phyloP scores from a whole-genome alignment of 164 flowering plant genomes.

The Warburgia ugandensis region DNA sequence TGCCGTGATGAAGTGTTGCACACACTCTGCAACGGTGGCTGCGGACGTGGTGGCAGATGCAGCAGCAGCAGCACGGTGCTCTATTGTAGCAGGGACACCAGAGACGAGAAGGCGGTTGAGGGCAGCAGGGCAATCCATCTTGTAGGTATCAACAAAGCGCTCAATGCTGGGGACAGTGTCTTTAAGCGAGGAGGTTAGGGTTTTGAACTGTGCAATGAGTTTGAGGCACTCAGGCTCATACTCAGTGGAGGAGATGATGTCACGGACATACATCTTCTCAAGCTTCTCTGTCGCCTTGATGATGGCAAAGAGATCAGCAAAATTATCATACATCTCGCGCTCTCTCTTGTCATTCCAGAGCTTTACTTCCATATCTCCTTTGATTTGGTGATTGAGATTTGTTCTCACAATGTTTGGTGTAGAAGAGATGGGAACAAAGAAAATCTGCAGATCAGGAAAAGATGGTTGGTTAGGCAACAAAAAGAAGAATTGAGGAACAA shows the following conservation, averaged over 20 bases:
- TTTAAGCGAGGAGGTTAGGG: conserved; percentile 58
- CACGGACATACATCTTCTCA: conserved; percentile 84
- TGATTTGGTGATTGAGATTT: background rate
- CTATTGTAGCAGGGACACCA: conserved; percentile 90
- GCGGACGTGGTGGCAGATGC: conserved; percentile 51
- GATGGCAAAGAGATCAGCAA: conserved; percentile 85
- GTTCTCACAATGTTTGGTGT: background rate
- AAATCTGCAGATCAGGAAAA: too few relatives aligned
- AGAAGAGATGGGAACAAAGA: too few relatives aligned
- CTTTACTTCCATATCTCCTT: conserved; percentile 69
- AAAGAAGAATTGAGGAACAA: too few relatives aligned
- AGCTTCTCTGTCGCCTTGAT: conserved; percentile 90
- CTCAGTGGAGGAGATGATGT: conserved; percentile 49
- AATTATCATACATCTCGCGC: conserved; percentile 90
- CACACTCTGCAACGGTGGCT: conserved; percentile 83
- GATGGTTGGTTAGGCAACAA: too few relatives aligned
- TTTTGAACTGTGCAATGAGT: conserved; percentile 82
- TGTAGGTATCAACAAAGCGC: conserved; percentile 75
- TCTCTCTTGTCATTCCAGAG: conserved; percentile 95
- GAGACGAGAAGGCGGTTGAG: conserved; percentile 65
- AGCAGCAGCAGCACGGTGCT: conserved; percentile 64
- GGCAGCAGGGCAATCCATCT: conserved; percentile 88
- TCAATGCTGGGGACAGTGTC: conserved; percentile 79
- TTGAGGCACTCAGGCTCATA: conserved; percentile 82
- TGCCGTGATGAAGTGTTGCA: conserved; percentile 82